Conservation (phyloP, 2,329 filamentous ascomycete species). For the Colletotrichum simmondsii region DNA sequence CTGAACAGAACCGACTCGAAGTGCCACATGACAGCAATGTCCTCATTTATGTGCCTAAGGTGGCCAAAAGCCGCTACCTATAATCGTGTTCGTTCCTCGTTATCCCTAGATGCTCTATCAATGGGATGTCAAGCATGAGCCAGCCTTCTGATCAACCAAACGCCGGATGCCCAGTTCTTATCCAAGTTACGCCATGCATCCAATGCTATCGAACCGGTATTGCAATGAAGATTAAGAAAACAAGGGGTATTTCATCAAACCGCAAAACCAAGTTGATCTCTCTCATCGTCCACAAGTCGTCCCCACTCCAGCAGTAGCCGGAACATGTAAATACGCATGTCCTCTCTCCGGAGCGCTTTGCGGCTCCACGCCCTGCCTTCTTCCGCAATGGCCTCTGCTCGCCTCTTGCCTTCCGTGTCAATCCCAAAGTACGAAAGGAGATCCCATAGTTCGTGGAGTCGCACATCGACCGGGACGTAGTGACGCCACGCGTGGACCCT, state of each 20-base stretch:
- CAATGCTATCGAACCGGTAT: not conserved
- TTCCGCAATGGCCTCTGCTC: constrained; percentile 39
- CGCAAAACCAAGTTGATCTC: constrained; percentile 49
- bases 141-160: not conserved
- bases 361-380: constrained; percentile 61
- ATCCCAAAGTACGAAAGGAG: constrained; percentile 37
- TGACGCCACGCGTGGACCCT: constrained; percentile 71
- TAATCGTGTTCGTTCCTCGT: not conserved
- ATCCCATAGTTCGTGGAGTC: constrained; percentile 37
- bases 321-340: constrained; percentile 83
- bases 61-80: not conserved
- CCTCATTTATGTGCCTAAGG: not conserved
- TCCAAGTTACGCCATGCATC: not conserved
- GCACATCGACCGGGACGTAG: constrained; percentile 69
- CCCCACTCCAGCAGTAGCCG: constrained; percentile 78
- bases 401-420: constrained; percentile 33
- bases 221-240: not conserved
- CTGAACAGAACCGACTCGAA: not conserved
- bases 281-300: constrained; percentile 67
- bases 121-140: not conserved
- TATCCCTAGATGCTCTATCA: not conserved
- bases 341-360: constrained; percentile 70
- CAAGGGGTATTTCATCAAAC: constrained; percentile 19
- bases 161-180: not conserved
- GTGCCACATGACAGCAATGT: not conserved